Evolutionary conservation across 352 stramenopile species (phyloP), one percentile per base, ranked within the genome.

Genomic region (Pilasporangium apinafurcum): DNA sequence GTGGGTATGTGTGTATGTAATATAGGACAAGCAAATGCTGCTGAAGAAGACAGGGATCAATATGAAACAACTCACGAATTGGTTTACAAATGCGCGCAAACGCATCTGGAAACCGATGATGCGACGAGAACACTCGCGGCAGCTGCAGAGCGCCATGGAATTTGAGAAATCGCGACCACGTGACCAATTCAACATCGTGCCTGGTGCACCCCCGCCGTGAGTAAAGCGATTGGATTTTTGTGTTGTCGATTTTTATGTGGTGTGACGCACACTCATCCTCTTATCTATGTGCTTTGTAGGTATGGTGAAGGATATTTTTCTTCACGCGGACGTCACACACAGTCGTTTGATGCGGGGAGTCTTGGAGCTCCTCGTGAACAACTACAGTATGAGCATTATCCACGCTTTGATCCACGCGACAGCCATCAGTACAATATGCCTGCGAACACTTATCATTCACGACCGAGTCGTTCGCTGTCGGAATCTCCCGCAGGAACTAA

Each of bases 41-140:
- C 65, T 92, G 8, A 84, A 88, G 62, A 87, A 90, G 68, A 92
- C 83, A 10, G 82, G 79, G 21, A 90, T 95, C 50, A 92, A 86
- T 53, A 92, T 93, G 82, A 93, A 92, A 59, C 83, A 95, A 62
- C 76, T 95, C 35, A 95, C 83, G 3, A 92, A 95, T 41, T 95
- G 83, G 83, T 93, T 95, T 44, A 95, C 83, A 9, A 95, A 95
- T 54, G 82, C 79, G 1, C 74, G 83, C 29, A 95, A 95, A 44
- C 79, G 83, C 37, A 91, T 95, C 40, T 95, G 83, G 83, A 92
- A 92, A 39, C 83, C 83, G 35, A 91, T 93, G 78, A 93, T 91
- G 78, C 74, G 76, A 6, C 76, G 79, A 17, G 75, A 92, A 40
- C 77, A 91, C 59, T 88, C 79, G 34, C 70, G 75, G 0, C 77